Evolutionary conservation across 129 eudicot genomes (phyloP).

Genomic region (Helianthus tuberosus): DNA sequence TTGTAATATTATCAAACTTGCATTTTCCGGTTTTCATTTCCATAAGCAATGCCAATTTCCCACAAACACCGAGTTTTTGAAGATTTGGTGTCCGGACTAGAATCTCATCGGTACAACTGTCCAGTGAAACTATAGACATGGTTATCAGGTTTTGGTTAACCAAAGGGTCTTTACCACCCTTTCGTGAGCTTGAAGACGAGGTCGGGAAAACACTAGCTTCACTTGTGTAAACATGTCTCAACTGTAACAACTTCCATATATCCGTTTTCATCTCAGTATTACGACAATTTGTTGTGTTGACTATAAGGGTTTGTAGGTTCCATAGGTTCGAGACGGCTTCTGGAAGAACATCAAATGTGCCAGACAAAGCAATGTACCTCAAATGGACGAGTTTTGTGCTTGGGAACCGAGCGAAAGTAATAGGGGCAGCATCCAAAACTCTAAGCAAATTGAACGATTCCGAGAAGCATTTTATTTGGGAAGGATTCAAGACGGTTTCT

Average conservation of each 20-base stretch:
- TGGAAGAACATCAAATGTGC: conserved; percentile 24
- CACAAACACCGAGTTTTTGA: conserved; percentile 47
- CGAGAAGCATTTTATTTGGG: neutral
- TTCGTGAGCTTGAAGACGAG: conserved; percentile 10
- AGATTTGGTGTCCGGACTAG: conserved; percentile 40
- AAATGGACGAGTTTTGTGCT: conserved; percentile 25
- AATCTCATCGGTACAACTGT: conserved; percentile 15
- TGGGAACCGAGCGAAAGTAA: conserved; percentile 31
- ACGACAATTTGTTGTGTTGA: conserved; percentile 4
- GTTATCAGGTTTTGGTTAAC: conserved; percentile 25
- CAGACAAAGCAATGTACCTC: conserved; percentile 36
- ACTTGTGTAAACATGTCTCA: neutral
- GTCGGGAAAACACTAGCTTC: conserved; percentile 13
- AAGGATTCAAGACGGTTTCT: neutral
- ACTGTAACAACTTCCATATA: conserved; percentile 35
- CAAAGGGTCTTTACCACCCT: conserved; percentile 3
- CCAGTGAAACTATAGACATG: conserved; percentile 17
- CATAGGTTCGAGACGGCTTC: conserved; percentile 27
- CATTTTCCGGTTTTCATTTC: conserved; percentile 34
- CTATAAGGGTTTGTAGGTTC: conserved; percentile 40
- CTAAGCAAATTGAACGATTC: conserved; percentile 39
- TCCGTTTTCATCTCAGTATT: conserved; percentile 18
- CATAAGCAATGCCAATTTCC: conserved; percentile 37
- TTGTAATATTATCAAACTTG: conserved; percentile 31
- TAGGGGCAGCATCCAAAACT: conserved; percentile 26